phyloP scores from a whole-genome alignment of 768 basidiomycete species.

The Mycena albidolilacea region DNA sequence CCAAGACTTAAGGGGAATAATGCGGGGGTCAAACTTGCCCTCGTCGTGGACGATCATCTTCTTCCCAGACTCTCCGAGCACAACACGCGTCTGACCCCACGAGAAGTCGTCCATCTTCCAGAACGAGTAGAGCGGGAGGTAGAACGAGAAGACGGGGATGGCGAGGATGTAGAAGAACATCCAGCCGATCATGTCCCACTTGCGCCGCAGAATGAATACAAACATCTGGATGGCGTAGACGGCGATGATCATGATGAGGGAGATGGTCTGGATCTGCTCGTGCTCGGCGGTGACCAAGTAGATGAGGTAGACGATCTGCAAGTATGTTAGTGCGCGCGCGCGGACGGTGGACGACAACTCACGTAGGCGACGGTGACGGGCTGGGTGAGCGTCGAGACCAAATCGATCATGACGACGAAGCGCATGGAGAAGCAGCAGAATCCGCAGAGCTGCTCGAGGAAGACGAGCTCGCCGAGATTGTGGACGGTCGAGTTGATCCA shows the following conservation, averaged over 20 bases:
- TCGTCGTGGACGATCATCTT: slow-evolving; percentile 97
- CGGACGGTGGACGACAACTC: slow-evolving; percentile 52
- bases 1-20: slow-evolving; percentile 97
- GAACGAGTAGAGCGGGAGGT: slow-evolving; percentile 95
- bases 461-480: slow-evolving; percentile 94
- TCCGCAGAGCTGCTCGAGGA: slow-evolving; percentile 92
- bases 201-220: slow-evolving; percentile 91
- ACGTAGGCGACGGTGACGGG: slow-evolving; percentile 94
- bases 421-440: slow-evolving; percentile 99
- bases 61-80: slow-evolving; percentile 95
- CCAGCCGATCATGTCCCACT: slow-evolving; percentile 99
- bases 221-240: slow-evolving; percentile 96
- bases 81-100: slow-evolving; percentile 94
- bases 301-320: slow-evolving; percentile 89
- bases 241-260: slow-evolving; percentile 93
- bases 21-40: slow-evolving; percentile 95
- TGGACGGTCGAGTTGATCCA: slow-evolving; percentile 99
- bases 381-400: slow-evolving; percentile 88
- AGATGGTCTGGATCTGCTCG: slow-evolving; percentile 81
- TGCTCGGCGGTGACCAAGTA: slow-evolving; percentile 80
- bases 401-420: slow-evolving; percentile 97
- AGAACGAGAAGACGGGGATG: slow-evolving; percentile 93
- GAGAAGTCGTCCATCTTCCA: slow-evolving; percentile 99
- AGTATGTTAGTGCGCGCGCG: slow-evolving; percentile 34
- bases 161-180: slow-evolving; percentile 97